Conservation (phyloP, 495 filamentous ascomycete genomes). For the Aspergillus leporis region DNA sequence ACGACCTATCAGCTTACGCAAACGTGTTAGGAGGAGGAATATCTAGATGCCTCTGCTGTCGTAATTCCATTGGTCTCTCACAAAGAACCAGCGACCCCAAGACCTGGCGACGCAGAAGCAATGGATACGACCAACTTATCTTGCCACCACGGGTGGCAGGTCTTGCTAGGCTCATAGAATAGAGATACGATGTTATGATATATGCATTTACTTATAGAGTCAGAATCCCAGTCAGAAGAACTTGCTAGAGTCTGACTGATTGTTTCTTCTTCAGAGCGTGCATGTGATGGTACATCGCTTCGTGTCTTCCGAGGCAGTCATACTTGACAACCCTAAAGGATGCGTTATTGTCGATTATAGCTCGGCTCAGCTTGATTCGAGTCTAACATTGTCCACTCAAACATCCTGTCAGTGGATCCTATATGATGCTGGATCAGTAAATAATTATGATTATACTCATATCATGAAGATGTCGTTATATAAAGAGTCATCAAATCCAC, state of each 20-base stretch:
- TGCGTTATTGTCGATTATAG: no score
- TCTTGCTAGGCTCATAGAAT: background rate
- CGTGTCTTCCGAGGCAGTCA: no score
- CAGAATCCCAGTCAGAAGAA: background rate
- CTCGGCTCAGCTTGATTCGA: no score
- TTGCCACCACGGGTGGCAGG: background rate
- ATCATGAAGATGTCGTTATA: no score
- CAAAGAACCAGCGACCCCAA: background rate
- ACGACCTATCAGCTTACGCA: background rate
- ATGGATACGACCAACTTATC: background rate
- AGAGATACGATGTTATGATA: slow-evolving; percentile 1
- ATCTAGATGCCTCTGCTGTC: background rate
- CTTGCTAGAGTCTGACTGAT: background rate
- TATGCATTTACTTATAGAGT: background rate
- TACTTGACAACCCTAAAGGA: no score
- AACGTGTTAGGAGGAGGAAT: background rate
- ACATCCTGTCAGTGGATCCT: no score
- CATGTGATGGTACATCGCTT: no score
- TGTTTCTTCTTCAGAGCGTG: background rate
- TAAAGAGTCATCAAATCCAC: no score
- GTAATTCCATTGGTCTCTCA: background rate
- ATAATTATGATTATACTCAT: no score
- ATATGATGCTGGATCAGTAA: background rate
- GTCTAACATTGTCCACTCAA: no score
- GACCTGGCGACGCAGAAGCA: background rate